A percentile compares a stretch with the other conserved stretches of the same genome.
Evolutionary conservation across 2,329 filamentous ascomycete species (phyloP).

Genomic region (Herpomyces periplanetae): DNA sequence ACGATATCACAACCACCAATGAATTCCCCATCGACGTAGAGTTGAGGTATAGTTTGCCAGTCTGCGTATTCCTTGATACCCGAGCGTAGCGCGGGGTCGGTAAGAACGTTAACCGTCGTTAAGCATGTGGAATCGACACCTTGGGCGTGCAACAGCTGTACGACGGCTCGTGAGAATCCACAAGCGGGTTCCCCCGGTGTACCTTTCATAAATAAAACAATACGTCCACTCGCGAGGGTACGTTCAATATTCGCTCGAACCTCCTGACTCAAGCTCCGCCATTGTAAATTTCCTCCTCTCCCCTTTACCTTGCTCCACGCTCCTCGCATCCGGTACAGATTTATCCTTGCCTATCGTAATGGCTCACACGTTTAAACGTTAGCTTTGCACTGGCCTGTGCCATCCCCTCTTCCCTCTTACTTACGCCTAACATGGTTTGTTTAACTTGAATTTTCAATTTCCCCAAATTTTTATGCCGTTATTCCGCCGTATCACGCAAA

Average conservation of each 20-base stretch:
- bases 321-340: no score
- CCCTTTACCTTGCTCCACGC: no score
- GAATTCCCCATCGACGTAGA: slow-evolving; percentile 85
- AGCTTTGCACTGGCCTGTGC: no score
- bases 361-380: no score
- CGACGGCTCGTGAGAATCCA: slow-evolving; percentile 71
- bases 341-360: no score
- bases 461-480: no score
- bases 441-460: no score
- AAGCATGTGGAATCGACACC: slow-evolving; percentile 86
- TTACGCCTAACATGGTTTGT: no score
- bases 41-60: slow-evolving; percentile 90
- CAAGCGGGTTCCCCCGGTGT: slow-evolving; percentile 85
- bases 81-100: slow-evolving; percentile 49
- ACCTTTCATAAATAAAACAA: slow-evolving; percentile 97
- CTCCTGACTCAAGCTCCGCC: slow-evolving; percentile 36
- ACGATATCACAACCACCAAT: slow-evolving; percentile 90
- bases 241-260: slow-evolving; percentile 56
- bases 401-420: no score
- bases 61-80: slow-evolving; percentile 98
- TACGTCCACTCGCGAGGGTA: slow-evolving; percentile 47
- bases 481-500: no score
- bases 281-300: no score
- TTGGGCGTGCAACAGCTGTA: slow-evolving; percentile 76
- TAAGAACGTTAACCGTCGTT: slow-evolving; percentile 85